phyloP scores from a whole-genome alignment of 2,329 filamentous ascomycete genomes.

The Aphanocladium album region DNA sequence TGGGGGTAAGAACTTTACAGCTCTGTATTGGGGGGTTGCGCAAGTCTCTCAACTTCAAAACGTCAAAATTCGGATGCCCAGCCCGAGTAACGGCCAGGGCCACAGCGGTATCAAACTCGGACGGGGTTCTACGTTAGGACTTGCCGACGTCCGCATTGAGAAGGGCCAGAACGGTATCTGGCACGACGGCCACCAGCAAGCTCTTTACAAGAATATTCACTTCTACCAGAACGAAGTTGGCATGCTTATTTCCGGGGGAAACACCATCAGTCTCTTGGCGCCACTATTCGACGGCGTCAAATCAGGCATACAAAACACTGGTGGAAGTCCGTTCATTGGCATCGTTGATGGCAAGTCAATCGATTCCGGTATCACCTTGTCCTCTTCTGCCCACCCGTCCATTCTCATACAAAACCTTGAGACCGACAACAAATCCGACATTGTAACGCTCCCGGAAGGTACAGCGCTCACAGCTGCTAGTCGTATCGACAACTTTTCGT shows the following conservation, averaged over 20 bases:
- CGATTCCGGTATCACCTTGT: conserved; percentile 37
- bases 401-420: conserved; percentile 39
- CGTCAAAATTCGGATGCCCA: conserved; percentile 37
- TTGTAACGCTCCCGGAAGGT: conserved; percentile 28
- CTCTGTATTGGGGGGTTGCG: conserved; percentile 41
- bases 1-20: conserved; percentile 31
- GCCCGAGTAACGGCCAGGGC: conserved; percentile 29
- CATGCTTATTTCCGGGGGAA: conserved; percentile 25
- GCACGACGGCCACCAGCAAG: conserved; percentile 39
- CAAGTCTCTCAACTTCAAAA: conserved; percentile 39
- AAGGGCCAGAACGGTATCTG: conserved; percentile 37
- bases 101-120: conserved; percentile 38
- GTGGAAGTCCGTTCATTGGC: conserved; percentile 35
- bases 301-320: conserved; percentile 31
- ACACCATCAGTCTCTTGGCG: conserved; percentile 35
- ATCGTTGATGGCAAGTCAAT: conserved; percentile 36
- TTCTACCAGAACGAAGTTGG: conserved; percentile 38
- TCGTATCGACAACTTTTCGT: conserved; percentile 36
- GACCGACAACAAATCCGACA: conserved; percentile 34
- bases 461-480: conserved; percentile 26
- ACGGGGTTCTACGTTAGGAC: conserved; percentile 36
- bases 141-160: conserved; percentile 37
- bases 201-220: conserved; percentile 38
- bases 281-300: conserved; percentile 37
- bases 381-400: conserved; percentile 33